Evolutionary conservation across 148 eudicot genomes (phyloP), one percentile per base, ranked within the genome.

Genomic region (Rhododendron kiyosumense): DNA sequence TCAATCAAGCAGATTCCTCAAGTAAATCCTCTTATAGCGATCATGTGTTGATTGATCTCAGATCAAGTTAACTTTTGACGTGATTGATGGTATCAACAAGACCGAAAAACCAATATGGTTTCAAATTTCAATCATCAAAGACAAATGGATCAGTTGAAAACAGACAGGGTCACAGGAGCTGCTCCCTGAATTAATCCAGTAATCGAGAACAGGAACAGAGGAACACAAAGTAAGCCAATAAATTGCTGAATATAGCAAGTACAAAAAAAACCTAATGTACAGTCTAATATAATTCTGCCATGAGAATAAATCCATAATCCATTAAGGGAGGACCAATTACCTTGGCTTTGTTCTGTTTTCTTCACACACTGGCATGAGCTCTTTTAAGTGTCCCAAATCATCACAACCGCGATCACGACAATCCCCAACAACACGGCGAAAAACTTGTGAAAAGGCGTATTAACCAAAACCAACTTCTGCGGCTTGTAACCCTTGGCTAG

Each of bases 301-400:
- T 4, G 18, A 69, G 75, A 11, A 69, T 5, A 69, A 30, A 12
- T 28, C 1, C 75, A 28, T 28, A 26, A n/a, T 26, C 74, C 34
- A 3, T 10, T 12, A 8, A 12, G 74, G 73, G 32, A 67, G 22
- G 32, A 74, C 18, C 20, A 4, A 14, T 15, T 0, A 0, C 78
- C 78, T 15, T 28, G 41, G 38, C 38, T 36, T 36, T 36, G 38
- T 36, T 36, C 3, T 36, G 38, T 36, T 36, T 36, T 36, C 38
- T 36, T 36, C 38, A 36, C 38, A 36, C 38, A 36, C 38, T 36
- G 38, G 41, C 78, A 69, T 75, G 28, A 75, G 18, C 10, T 18
- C 22, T 38, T 45, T 87, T 85, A 92, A 45, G 94, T 93, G 71
- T 93, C 95, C 95, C 95, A 92, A 78, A 92, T 93, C 95, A 93